A percentile compares a stretch with the other conserved stretches of the same genome.
Conservation (phyloP, 768 basidiomycete genomes). For the Tephrocybe sp. region DNA sequence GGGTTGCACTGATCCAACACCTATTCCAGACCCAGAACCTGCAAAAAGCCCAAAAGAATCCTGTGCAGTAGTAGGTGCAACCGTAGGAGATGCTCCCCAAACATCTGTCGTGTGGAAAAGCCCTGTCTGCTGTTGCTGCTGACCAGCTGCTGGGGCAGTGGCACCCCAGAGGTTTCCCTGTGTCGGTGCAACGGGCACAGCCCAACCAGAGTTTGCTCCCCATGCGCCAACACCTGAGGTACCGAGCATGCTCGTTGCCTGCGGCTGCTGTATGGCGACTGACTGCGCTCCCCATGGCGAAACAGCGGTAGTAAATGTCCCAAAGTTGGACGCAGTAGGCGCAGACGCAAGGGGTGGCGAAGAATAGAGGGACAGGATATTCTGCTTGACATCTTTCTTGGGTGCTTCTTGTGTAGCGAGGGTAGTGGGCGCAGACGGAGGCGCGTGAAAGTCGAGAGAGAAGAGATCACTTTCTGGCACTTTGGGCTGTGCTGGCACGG, state of each 20-base stretch:
- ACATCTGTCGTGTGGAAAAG: conserved; percentile 55
- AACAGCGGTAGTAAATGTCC: conserved; percentile 32
- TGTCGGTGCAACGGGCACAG: conserved; percentile 30
- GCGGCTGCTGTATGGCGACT: conserved; percentile 17
- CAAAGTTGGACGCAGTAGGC: conserved; percentile 30
- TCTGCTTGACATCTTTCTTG: conserved; percentile 77
- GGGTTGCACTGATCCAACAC: conserved; percentile 14
- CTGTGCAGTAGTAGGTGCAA: conserved; percentile 24
- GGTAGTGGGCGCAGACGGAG: conserved; percentile 35
- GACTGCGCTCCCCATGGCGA: conserved; percentile 31
- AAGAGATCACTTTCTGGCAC: conserved; percentile 68
- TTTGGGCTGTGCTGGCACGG: conserved; percentile 23
- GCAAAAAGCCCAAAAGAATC: conserved; percentile 35
- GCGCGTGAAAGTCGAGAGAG: conserved; percentile 81
- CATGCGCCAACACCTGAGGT: conserved; percentile 55
- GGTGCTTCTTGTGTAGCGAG: conserved; percentile 32
- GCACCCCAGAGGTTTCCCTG: conserved; percentile 43
- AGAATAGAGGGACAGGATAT: conserved; percentile 84
- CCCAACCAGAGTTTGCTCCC: conserved; percentile 72
- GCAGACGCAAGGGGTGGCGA: conserved; percentile 37
- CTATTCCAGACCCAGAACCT: conserved; percentile 22
- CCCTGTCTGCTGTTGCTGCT: conserved; percentile 32
- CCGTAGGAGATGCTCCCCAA: conserved; percentile 53
- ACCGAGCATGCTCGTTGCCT: conserved; percentile 55
- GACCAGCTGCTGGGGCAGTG: conserved; percentile 17